Evolutionary conservation across 2,329 filamentous ascomycete species (phyloP), one percentile per base, ranked within the genome.

Genomic region (Talaromyces sp.): DNA sequence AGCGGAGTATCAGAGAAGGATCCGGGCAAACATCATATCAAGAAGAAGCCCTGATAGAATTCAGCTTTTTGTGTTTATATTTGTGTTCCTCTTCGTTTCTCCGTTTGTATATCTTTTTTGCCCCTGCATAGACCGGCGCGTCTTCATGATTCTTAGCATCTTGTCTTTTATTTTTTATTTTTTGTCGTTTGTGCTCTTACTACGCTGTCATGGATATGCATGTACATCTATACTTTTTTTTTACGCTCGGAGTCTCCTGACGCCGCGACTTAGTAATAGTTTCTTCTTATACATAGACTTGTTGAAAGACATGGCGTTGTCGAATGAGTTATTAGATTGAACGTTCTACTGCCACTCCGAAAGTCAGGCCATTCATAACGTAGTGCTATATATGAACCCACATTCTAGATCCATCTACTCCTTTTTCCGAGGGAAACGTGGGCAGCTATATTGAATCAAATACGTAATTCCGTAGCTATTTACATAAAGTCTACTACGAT

Each of bases 1-100:
- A 56, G 51, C 27, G n/a, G 34, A 11, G 5, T 66, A 19, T 63
- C 45, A 7, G 64, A 64, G 31, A 58, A 64, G 19, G 54, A 61
- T 8, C 45, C 36, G 27, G 64, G 64, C 38, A 66, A 66, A 45
- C 64, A 66, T 58, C 62, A 64, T 53, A 59, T 64, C 8, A 66
- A 66, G 45, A 66, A 66, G 60, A 66, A 66, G 34, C 64, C 64
- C 22, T 66, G 53, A 66, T 63, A 58, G 53, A 63, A 47, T 27
- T 47, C 10, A 13, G n/a, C 17, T 17, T 56, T 60, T 40, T 25
- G 13, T 56, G 43, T 54, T 53, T 49, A 19, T 65, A 59, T 38
- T 15, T 43, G 1, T n/a, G 13, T 43, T 62, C 31, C 43, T 45
- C 0, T 19, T 66, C 25, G 29, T 51, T 43, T 45, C 22, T 63